Percentiles rank a stretch among this genome's conserved stretches.
phyloP scores from a whole-genome alignment of 768 basidiomycete genomes.

The Suillus placidus region DNA sequence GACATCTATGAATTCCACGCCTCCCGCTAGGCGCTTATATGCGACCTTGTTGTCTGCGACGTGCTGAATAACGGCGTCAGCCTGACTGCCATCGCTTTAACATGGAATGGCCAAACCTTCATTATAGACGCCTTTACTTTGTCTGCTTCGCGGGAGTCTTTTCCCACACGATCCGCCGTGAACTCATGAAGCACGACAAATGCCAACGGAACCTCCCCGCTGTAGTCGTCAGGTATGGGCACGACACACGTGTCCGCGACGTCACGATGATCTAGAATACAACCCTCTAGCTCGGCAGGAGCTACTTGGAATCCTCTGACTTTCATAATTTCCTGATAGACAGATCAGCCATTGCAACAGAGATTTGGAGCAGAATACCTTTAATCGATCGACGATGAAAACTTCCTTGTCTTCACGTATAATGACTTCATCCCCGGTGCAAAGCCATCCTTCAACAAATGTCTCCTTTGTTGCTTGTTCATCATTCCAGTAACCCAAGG shows the following conservation, averaged over 20 bases:
- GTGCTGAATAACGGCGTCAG: conserved; percentile 38
- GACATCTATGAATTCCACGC: conserved; percentile 55
- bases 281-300: conserved; percentile 73
- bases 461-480: conserved; percentile 66
- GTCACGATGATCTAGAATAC: conserved; percentile 58
- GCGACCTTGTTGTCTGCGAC: conserved; percentile 55
- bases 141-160: conserved; percentile 31
- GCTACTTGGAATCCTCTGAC: conserved; percentile 75
- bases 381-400: conserved; percentile 64
- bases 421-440: conserved; percentile 66
- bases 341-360: not conserved
- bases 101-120: conserved; percentile 39
- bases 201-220: conserved; percentile 72
- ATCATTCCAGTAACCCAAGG: conserved; percentile 54
- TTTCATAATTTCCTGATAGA: conserved; percentile 64
- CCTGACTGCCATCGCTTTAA: not conserved
- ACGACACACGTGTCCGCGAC: conserved; percentile 67
- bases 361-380: conserved; percentile 40
- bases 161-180: conserved; percentile 38
- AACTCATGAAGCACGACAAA: conserved; percentile 56
- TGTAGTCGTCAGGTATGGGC: conserved; percentile 67
- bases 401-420: conserved; percentile 58
- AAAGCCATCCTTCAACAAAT: conserved; percentile 74
- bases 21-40: conserved; percentile 63
- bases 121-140: conserved; percentile 49